These are phyloP conservation scores for Phymatotrichopsis omnivora DNA, from an alignment of 2,329 filamentous ascomycete species.

Conservation along the genomic window DNA sequence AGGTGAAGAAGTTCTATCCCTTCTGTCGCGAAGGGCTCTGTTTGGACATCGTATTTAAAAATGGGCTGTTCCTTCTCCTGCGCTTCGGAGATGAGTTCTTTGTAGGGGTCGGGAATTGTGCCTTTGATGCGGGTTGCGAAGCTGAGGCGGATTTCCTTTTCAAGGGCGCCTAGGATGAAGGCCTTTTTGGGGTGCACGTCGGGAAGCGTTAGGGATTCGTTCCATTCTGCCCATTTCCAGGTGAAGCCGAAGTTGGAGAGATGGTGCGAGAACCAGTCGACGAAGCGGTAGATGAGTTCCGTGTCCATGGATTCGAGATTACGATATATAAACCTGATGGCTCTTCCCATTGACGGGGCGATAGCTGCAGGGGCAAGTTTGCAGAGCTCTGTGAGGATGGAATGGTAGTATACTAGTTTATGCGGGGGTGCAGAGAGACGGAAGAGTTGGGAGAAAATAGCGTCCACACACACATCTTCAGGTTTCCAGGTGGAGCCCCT, in stretches of 20 bases:
- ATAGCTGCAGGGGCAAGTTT: constrained; percentile 95
- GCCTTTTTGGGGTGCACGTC: constrained; percentile 79
- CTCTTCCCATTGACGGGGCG: constrained; percentile 82
- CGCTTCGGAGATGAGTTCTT: constrained; percentile 66
- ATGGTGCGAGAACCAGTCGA: constrained; percentile 98
- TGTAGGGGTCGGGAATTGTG: constrained; percentile 76
- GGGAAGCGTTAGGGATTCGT: constrained; percentile 69
- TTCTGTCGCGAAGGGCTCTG: constrained; percentile 59
- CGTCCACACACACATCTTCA: constrained; percentile 93
- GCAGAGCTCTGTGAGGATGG: constrained; percentile 86
- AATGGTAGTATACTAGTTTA: constrained; percentile 94
- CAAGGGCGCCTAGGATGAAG: constrained; percentile 80
- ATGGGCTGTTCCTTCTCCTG: constrained; percentile 94
- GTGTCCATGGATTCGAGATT: constrained; percentile 74
- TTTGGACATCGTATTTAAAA: constrained; percentile 67
- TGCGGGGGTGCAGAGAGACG: constrained; percentile 79
- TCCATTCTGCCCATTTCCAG: constrained; percentile 99
- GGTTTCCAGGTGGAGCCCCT: constrained; percentile 82
- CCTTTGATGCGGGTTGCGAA: constrained; percentile 95
- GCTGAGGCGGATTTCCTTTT: constrained; percentile 93
- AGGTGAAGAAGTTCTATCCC: constrained; percentile 72
- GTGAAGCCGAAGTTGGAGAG: constrained; percentile 98
- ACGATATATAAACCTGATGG: constrained; percentile 83
- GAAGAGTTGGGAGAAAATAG: constrained; percentile 90
- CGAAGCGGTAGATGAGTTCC: constrained; percentile 74